Evolutionary conservation across 805 yeast genomes (phyloP).

Genomic region (Brettanomyces anomalus): DNA sequence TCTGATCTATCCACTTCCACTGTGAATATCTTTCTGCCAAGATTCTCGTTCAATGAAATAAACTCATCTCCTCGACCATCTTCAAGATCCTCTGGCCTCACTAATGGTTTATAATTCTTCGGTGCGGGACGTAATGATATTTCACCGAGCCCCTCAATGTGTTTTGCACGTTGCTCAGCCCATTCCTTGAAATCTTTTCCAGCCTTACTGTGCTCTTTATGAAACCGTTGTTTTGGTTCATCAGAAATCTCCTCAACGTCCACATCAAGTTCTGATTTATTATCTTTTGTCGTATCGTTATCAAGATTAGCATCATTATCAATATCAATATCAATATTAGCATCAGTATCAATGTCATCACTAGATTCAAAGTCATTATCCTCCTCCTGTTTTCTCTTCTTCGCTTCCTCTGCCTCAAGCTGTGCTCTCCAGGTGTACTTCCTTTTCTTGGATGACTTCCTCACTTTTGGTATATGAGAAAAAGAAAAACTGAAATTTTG

Average conservation of each 20-base stretch:
- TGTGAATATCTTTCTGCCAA: slow-evolving; percentile 51
- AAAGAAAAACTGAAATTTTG: slow-evolving; percentile 58
- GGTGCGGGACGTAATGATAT: slow-evolving; percentile 42
- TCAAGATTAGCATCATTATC: slow-evolving; percentile 7
- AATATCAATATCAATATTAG: slow-evolving; percentile 25
- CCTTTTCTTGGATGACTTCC: slow-evolving; percentile 37
- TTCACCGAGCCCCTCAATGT: slow-evolving; percentile 51
- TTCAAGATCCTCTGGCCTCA: slow-evolving; percentile 63
- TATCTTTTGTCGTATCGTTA: slow-evolving; percentile 55
- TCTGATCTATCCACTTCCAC: slow-evolving; percentile 60
- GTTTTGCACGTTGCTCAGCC: slow-evolving; percentile 71
- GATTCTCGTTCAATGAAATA: slow-evolving; percentile 46
- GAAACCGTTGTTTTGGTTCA: slow-evolving; percentile 15
- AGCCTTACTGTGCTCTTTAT: slow-evolving; percentile 33
- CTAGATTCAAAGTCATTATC: slow-evolving; percentile 46
- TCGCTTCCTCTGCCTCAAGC: slow-evolving; percentile 40
- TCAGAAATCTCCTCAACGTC: slow-evolving; percentile 20
- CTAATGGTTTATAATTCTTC: slow-evolving; percentile 43
- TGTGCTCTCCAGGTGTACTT: slow-evolving; percentile 69
- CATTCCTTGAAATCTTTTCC: slow-evolving; percentile 75
- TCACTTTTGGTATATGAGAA: slow-evolving; percentile 32
- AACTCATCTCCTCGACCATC: slow-evolving; percentile 55
- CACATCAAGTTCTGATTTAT: slow-evolving; percentile 12
- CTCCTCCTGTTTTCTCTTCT: slow-evolving; percentile 38
- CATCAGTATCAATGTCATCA: slow-evolving; percentile 55